A percentile compares a stretch with the other conserved stretches of the same genome.
phyloP scores from a whole-genome alignment of 371 early-diverging fungal genomes.

The Mortierella sp. region DNA sequence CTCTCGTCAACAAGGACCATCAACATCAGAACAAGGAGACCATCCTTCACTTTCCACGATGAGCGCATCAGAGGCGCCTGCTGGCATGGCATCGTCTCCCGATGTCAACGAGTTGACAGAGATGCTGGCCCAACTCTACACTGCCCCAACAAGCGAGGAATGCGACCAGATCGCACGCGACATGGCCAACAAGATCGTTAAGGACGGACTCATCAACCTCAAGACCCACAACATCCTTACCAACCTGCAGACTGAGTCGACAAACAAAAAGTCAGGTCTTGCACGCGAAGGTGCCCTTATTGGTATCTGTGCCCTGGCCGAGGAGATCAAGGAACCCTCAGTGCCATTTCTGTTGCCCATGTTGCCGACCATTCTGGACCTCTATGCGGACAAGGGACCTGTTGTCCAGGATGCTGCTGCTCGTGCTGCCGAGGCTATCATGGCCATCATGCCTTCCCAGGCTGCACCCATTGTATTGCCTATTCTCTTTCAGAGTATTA shows the following conservation, averaged over 20 bases:
- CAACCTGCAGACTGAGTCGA: constrained; percentile 67
- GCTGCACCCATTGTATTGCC: constrained; percentile 73
- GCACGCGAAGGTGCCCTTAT: constrained; percentile 79
- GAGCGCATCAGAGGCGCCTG: constrained; percentile 20
- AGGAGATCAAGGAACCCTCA: constrained; percentile 63
- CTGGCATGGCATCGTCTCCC: constrained; percentile 16
- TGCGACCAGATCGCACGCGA: constrained; percentile 68
- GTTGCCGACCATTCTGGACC: constrained; percentile 69
- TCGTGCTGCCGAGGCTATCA: constrained; percentile 67
- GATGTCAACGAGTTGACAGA: constrained; percentile 46
- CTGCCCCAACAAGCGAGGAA: constrained; percentile 69
- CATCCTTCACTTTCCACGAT: background rate
- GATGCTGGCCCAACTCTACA: constrained; percentile 62
- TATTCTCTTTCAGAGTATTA: constrained; percentile 68
- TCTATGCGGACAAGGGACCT: constrained; percentile 77
- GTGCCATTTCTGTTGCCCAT: constrained; percentile 76
- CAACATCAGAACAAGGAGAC: background rate
- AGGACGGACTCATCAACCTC: constrained; percentile 71
- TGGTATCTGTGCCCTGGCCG: constrained; percentile 71
- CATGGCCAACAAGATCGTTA: constrained; percentile 64
- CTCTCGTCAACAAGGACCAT: background rate
- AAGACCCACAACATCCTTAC: constrained; percentile 68
- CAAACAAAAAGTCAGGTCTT: constrained; percentile 75
- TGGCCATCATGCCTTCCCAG: constrained; percentile 66
- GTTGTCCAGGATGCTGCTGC: constrained; percentile 75